These are phyloP conservation scores for Heterobasidion parviporum DNA, from an alignment of 1,284 basidiomycete species.

Conservation along the genomic window DNA sequence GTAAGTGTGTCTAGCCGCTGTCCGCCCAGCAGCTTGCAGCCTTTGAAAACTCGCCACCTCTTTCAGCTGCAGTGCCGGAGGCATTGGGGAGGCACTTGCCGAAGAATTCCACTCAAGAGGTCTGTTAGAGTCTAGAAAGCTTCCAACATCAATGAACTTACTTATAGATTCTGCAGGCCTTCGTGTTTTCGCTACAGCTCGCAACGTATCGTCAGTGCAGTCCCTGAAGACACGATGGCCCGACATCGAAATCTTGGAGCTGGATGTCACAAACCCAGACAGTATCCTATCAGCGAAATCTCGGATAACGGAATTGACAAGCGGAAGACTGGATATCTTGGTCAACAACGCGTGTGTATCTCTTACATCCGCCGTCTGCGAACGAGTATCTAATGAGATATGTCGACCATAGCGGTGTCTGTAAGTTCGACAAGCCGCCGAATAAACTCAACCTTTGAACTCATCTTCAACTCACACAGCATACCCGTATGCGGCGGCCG, in stretches of 20 bases:
- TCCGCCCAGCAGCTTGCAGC: too few relatives aligned
- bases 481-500: slow-evolving; percentile 10
- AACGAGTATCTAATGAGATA: too few relatives aligned
- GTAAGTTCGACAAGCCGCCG: background rate
- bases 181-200: slow-evolving; percentile 24
- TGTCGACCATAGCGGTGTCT: slow-evolving; percentile 4
- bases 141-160: background rate
- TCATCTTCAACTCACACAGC: background rate
- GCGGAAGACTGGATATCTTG: slow-evolving; percentile 22
- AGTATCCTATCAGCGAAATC: slow-evolving; percentile 13
- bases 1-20: too few relatives aligned
- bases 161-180: slow-evolving; percentile 11
- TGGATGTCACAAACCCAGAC: slow-evolving; percentile 21
- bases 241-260: slow-evolving; percentile 18
- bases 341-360: slow-evolving; percentile 24
- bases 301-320: slow-evolving; percentile 14
- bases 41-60: too few relatives aligned
- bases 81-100: background rate
- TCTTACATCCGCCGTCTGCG: background rate
- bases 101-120: background rate
- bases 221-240: slow-evolving; percentile 12
- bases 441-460: background rate
- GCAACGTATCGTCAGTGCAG: slow-evolving; percentile 17
- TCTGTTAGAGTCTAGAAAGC: too few relatives aligned
- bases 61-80: background rate